Evolutionary conservation across 192 early-diverging fungal species (phyloP).

Genomic region (Thamnidium elegans): DNA sequence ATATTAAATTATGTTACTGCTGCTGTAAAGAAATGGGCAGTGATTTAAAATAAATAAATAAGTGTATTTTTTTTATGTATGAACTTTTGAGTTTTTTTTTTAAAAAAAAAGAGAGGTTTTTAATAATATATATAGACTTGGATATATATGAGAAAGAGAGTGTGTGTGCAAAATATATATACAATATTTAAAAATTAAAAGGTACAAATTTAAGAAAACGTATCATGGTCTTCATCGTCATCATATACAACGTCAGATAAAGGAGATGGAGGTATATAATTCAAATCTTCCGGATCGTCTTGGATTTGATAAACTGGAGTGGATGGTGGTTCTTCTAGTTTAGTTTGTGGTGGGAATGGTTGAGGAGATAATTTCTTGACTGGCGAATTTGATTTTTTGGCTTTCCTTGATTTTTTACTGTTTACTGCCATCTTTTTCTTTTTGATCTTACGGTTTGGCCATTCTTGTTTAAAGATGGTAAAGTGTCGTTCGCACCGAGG

Average conservation of each 20-base stretch:
- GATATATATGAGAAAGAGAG: neutral
- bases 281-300: conserved; percentile 15
- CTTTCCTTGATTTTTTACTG: conserved; percentile 2
- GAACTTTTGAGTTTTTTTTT: no score
- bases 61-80: no score
- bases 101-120: neutral
- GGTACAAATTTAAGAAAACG: no score
- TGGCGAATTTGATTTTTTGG: neutral
- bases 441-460: conserved; percentile 26
- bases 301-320: conserved; percentile 14
- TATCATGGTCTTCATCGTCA: neutral
- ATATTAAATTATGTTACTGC: conserved; percentile 20
- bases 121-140: no score
- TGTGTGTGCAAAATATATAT: no score
- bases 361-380: neutral
- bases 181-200: no score
- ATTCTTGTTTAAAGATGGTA: conserved; percentile 28
- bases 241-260: neutral
- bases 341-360: neutral
- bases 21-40: conserved; percentile 23
- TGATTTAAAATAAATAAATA: neutral
- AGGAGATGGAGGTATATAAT: conserved; percentile 14
- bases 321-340: conserved; percentile 1
- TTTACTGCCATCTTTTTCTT: neutral
- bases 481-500: conserved; percentile 31